Evolutionary conservation across 345 rosid species (phyloP).

Genomic region (Euphorbia tirucalli): DNA sequence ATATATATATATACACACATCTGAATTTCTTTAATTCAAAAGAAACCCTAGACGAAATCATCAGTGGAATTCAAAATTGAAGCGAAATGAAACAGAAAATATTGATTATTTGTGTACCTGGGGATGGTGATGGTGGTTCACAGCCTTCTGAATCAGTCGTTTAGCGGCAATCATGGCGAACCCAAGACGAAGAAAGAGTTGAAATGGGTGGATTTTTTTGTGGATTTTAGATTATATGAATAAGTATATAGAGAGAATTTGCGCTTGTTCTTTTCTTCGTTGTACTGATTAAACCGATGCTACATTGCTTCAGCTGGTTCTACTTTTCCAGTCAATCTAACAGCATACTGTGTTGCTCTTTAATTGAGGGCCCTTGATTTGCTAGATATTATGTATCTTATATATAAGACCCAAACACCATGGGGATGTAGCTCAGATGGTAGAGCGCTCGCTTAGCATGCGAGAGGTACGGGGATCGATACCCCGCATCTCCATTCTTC

Average conservation of each 20-base stretch:
- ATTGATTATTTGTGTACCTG: background rate
- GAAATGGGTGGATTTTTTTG: background rate
- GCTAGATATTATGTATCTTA: background rate
- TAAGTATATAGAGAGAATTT: background rate
- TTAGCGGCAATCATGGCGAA: constrained; percentile 17
- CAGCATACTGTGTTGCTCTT: background rate
- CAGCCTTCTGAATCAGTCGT: constrained; percentile 12
- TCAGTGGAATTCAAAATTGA: background rate
- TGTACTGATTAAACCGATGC: constrained; percentile 12
- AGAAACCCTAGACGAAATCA: background rate
- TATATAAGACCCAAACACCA: too few relatives aligned
- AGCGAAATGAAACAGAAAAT: background rate
- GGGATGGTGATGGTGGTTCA: background rate
- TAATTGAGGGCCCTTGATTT: too few relatives aligned
- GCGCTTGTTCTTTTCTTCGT: background rate
- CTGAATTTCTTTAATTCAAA: too few relatives aligned
- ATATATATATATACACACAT: too few relatives aligned
- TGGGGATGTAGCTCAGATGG: constrained; percentile 85
- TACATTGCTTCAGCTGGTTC: background rate
- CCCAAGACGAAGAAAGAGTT: background rate
- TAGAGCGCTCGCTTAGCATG: constrained; percentile 87
- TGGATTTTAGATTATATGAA: background rate
- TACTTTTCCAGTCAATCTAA: background rate
- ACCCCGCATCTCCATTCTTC: constrained; percentile 28
- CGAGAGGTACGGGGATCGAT: constrained; percentile 71